Evolutionary conservation across 805 yeast genomes (phyloP), one percentile per base, ranked within the genome.

Genomic region (Ogataea neopini): DNA sequence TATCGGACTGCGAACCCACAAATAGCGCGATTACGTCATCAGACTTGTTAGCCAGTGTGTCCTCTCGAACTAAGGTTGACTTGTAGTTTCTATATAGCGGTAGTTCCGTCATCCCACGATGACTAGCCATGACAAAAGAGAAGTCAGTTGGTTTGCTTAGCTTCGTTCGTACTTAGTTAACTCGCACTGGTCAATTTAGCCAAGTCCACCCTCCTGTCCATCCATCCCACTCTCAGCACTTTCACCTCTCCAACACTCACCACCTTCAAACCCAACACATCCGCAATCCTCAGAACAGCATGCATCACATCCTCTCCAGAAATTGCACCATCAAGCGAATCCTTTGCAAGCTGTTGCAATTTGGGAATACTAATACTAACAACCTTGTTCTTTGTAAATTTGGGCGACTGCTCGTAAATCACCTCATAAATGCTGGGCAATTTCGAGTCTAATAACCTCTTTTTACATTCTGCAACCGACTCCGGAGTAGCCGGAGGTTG

Each of bases 321-420:
- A 3, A 60, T 50, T 7, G 59, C 53, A 4, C 49, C 32, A 3
- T 38, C 40, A 14, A 53, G 20, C 1, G 63, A 56, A 47, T 63
- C 66, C 17, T 46, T 49, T 2, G 60, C 53, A 3, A 53, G 46
- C 20, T 52, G 56, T 5, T 43, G 45, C 20, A 63, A 36, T 35
- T 54, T 29, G 14, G 18, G 33, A 33, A 53, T 23, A 39, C 53
- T 53, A n/a, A 59, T 8, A 33, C 53, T 51, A 20, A 45, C 42
- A 2, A 47, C 38, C 22, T 32, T 47, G 23, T 30, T 35, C 20
- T 30, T 32, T 3, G 42, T 46, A 6, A 42, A 44, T 30, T 47
- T 54, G 4, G 57, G 57, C 10, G 63, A 52, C 26, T 55, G 60
- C 36, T 57, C 58, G 40, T 55, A 61, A 1, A 63, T 32, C 13